Percentiles rank a stretch among this genome's conserved stretches.
phyloP scores from a whole-genome alignment of 768 basidiomycete genomes.

The Auricularia sp. region DNA sequence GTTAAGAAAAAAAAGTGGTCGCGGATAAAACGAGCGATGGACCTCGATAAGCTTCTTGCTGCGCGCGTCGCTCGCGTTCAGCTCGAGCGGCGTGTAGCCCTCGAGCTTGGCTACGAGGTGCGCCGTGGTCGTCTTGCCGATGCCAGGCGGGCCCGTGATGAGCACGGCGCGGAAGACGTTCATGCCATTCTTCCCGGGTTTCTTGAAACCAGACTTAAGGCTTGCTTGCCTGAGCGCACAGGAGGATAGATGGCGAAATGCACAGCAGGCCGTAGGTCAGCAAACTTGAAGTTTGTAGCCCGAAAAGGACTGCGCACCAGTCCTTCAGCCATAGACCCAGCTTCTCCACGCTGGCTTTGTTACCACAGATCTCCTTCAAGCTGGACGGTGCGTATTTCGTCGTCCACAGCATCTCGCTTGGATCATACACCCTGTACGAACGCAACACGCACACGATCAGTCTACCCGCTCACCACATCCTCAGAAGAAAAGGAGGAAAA shows the following conservation, averaged over 20 bases:
- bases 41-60: conserved; percentile 96
- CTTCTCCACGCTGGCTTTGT: conserved; percentile 86
- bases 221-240: conserved; percentile 52
- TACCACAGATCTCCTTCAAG: conserved; percentile 88
- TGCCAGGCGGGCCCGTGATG: conserved; percentile 90
- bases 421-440: conserved; percentile 30
- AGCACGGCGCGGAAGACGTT: conserved; percentile 79
- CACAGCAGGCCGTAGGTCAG: no score
- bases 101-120: conserved; percentile 86
- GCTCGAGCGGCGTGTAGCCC: conserved; percentile 86
- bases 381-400: conserved; percentile 85
- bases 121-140: conserved; percentile 94
- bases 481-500: not conserved
- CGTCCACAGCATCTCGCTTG: conserved; percentile 75
- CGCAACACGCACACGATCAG: not conserved
- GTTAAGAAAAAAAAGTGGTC: not conserved
- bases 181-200: conserved; percentile 86
- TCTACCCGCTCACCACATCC: no score
- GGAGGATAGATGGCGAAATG: not conserved
- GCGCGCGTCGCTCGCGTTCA: conserved; percentile 91
- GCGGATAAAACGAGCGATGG: not conserved
- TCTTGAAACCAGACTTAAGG: conserved; percentile 73
- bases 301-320: conserved; percentile 44
- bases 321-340: conserved; percentile 76
- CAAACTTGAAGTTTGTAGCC: no score